Percentiles rank a stretch among this genome's conserved stretches.
These are phyloP conservation scores for Syzygium malaccense DNA, from an alignment of 441 rosid species.

Conservation along the genomic window DNA sequence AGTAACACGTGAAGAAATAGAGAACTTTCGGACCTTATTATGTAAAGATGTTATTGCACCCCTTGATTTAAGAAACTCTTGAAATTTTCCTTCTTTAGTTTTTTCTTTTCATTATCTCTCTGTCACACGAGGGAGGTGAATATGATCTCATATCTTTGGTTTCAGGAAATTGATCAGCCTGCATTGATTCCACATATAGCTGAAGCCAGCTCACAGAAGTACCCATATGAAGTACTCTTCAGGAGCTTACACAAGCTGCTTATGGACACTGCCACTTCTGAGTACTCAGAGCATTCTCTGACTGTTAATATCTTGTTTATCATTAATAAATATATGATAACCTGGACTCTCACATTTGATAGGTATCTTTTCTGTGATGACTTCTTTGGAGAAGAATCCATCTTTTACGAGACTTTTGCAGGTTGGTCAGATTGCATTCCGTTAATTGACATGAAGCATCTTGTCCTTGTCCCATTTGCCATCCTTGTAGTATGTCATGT, in stretches of 20 bases:
- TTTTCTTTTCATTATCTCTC: background rate
- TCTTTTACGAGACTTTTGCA: constrained; percentile 79
- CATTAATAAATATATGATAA: background rate
- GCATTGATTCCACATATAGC: constrained; percentile 99
- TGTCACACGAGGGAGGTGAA: background rate
- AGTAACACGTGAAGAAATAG: background rate
- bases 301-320: constrained; percentile 17
- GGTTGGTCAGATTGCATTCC: constrained; percentile 35
- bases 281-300: constrained; percentile 44
- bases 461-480: background rate
- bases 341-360: constrained; percentile 12
- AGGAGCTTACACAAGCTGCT: constrained; percentile 96
- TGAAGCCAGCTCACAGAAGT: constrained; percentile 92
- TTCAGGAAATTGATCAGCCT: constrained; percentile 98
- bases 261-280: constrained; percentile 99
- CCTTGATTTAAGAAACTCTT: background rate
- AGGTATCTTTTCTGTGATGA: constrained; percentile 97
- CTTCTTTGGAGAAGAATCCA: constrained; percentile 95
- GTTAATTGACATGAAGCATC: background rate
- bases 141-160: background rate
- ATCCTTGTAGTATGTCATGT: background rate
- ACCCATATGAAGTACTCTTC: constrained; percentile 98
- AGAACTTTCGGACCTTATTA: background rate
- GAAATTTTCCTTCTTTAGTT: background rate
- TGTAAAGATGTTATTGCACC: background rate